Evolutionary conservation across 768 basidiomycete species (phyloP), one percentile per base, ranked within the genome.

Genomic region (Megacollybia marginata): DNA sequence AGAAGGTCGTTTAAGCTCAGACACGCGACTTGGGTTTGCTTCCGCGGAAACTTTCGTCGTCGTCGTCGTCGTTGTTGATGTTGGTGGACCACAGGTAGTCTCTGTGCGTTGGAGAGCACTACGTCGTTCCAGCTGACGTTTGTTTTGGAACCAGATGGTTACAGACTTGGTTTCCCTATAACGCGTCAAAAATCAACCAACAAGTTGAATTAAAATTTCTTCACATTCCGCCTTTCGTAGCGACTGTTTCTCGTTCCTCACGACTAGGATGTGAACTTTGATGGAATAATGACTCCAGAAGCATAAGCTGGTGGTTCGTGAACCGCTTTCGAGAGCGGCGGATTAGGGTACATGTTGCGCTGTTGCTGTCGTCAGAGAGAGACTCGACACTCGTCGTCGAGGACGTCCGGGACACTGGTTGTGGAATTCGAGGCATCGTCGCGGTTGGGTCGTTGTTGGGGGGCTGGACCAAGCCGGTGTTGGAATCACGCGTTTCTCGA

Each of bases 141-240:
- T 86, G 62, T 89, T 89, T 65, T 89, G 86, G 62, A 88, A 88
- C 86, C 86, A 89, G 36, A 88, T 82, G n/a, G 84, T 83, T 48
- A 83, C 80, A 1, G 81, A 82, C 56, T 80, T 82, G 28, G 75
- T 70, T 60, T 83, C 81, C 82, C 82, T 83, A 52, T 15, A 28
- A 42, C 28, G 34, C 18, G 49, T 40, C 50, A 23, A 49, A 56
- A 55, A 48, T 52, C 42, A 34, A 45, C 42, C 44, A 44, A 42
- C 36, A 33, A 46, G 15, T 16, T n/a, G 33, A 32, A 9, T 32
- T 10, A 43, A 47, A 36, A 55, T 47, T 49, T 12, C 71, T 83
- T 61, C 65, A 87, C 85, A 88, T 85, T 60, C 69, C 72, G 11
- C 80, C 80, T 10, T 78, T 69, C 40, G 63, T 70, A 9, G 84